phyloP scores from a whole-genome alignment of 176 grass and related monocot genomes.

The Hordeum vulgare region DNA sequence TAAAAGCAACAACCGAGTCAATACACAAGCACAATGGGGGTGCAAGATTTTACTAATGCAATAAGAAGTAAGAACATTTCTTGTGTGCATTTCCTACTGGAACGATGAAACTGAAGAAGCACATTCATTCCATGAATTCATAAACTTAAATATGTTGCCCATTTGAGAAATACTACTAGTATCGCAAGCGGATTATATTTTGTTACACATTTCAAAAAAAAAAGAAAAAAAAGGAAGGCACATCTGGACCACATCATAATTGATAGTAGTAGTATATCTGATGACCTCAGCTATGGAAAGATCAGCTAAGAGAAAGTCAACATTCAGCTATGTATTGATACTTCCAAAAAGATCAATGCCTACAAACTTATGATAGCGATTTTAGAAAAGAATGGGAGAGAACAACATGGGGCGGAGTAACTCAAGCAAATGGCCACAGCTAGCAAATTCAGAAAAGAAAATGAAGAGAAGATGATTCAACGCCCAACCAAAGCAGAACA shows the following conservation, averaged over 20 bases:
- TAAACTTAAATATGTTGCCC: neutral
- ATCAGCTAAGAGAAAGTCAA: neutral
- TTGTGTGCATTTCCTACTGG: neutral
- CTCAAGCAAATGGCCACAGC: neutral
- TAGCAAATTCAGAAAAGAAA: neutral
- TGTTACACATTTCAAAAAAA: too few species aligned
- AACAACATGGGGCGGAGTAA: neutral
- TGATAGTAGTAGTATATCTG: neutral
- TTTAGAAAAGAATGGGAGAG: neutral
- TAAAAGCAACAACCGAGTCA: constrained; percentile 32
- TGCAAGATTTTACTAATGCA: neutral
- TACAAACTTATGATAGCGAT: neutral
- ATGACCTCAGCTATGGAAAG: neutral
- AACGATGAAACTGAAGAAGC: neutral
- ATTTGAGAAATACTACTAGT: neutral
- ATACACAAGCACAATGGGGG: neutral
- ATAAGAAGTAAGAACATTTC: neutral
- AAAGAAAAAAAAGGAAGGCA: neutral
- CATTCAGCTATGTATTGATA: neutral
- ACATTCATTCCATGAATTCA: neutral
- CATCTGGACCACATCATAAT: neutral
- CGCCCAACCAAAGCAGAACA: neutral
- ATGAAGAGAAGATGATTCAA: neutral
- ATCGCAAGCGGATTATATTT: neutral
- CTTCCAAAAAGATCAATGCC: neutral